Conservation (phyloP, 768 basidiomycete genomes). For the Tremella fuciformis region DNA sequence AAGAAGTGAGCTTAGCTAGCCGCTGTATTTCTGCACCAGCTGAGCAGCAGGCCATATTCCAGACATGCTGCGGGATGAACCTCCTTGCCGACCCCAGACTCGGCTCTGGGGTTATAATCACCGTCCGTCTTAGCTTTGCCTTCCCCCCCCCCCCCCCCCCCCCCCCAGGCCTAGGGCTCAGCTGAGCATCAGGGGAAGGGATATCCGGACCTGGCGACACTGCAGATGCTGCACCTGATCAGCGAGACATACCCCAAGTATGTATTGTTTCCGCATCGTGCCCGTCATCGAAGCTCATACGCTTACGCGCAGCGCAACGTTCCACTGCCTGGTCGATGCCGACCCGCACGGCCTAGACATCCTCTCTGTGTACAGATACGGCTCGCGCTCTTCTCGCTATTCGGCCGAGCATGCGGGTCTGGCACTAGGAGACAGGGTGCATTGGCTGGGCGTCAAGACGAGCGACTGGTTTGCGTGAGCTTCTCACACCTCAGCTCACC, state of each 20-base stretch:
- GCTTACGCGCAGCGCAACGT: conserved; percentile 61
- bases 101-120: conserved; percentile 72
- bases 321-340: conserved; percentile 78
- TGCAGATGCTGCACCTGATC: conserved; percentile 74
- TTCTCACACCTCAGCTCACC: neutral
- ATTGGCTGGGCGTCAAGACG: conserved; percentile 75
- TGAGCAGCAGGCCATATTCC: conserved; percentile 77
- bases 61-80: conserved; percentile 66
- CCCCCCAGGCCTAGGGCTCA: too few relatives aligned
- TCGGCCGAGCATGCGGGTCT: conserved; percentile 62
- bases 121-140: conserved; percentile 59
- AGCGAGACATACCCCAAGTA: conserved; percentile 66
- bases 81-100: conserved; percentile 59
- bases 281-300: neutral
- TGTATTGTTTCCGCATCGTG: conserved; percentile 18
- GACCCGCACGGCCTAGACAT: conserved; percentile 94
- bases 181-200: conserved; percentile 74
- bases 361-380: conserved; percentile 78
- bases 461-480: conserved; percentile 66
- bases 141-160: too few relatives aligned
- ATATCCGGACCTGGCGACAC: conserved; percentile 89
- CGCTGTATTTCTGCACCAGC: neutral
- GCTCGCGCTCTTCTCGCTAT: conserved; percentile 68
- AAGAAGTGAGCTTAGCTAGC: conserved; percentile 63
- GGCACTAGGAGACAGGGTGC: conserved; percentile 62